Conservation (phyloP, 768 basidiomycete species). For the Pleurotus djamor region DNA sequence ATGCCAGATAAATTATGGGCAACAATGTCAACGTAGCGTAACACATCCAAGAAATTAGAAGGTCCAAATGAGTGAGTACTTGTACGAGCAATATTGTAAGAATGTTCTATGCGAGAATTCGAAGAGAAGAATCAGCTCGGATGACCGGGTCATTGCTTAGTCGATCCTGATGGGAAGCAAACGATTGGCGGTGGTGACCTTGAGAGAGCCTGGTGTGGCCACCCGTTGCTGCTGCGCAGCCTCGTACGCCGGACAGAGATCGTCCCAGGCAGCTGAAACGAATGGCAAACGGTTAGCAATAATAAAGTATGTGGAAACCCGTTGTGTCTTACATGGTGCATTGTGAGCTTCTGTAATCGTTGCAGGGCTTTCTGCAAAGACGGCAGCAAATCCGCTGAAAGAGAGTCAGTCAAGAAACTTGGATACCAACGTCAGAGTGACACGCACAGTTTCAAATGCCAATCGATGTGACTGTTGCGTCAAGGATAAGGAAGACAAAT, state of each 20-base stretch:
- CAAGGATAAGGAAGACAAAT: conserved; percentile 3
- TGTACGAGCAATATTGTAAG: not conserved
- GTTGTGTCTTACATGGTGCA: conserved; percentile 6
- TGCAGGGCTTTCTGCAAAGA: conserved; percentile 21
- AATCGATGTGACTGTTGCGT: conserved; percentile 45
- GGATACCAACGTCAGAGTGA: not conserved
- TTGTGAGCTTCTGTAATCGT: conserved; percentile 4
- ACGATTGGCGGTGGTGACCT: not conserved
- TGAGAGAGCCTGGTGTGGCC: not conserved
- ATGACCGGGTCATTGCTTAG: not conserved
- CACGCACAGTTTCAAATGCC: conserved; percentile 41
- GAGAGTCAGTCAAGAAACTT: not conserved
- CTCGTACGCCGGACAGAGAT: conserved; percentile 26
- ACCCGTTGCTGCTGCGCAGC: not conserved
- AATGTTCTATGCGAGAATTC: not conserved
- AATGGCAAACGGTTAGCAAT: not conserved
- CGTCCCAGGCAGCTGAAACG: conserved; percentile 13
- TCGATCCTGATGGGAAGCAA: not conserved
- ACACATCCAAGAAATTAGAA: too few relatives aligned
- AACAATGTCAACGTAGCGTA: too few relatives aligned
- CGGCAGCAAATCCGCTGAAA: conserved; percentile 20
- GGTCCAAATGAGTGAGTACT: too few relatives aligned
- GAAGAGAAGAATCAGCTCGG: not conserved
- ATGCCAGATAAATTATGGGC: too few relatives aligned
- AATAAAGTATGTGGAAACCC: not conserved